These are phyloP conservation scores for Castanea crenata DNA, from an alignment of 306 rosid species.

Conservation along the genomic window DNA sequence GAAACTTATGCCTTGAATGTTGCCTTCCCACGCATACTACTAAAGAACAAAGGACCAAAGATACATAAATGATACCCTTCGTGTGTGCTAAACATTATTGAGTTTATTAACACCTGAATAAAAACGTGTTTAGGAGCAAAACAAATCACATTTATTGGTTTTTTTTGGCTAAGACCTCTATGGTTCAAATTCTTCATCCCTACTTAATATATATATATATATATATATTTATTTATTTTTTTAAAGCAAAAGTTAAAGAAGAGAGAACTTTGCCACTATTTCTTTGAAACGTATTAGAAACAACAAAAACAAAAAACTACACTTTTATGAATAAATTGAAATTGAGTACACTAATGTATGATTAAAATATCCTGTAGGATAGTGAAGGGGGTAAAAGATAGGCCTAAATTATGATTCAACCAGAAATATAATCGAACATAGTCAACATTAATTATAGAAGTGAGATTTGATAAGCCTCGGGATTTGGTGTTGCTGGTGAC, in stretches of 20 bases:
- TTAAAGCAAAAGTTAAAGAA: neutral
- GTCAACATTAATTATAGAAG: too few species aligned
- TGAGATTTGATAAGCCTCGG: too few species aligned
- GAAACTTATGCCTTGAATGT: constrained; percentile 52
- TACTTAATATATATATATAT: neutral
- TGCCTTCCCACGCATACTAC: constrained; percentile 34
- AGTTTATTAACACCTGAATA: neutral
- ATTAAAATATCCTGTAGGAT: too few species aligned
- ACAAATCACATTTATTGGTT: neutral
- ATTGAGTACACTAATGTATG: too few species aligned
- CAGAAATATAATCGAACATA: too few species aligned
- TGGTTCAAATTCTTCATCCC: too few species aligned
- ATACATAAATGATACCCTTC: neutral
- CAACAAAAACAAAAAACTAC: neutral
- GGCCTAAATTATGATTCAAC: too few species aligned
- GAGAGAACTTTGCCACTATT: neutral
- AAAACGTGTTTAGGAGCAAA: neutral
- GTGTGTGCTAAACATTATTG: neutral
- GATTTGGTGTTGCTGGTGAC: too few species aligned
- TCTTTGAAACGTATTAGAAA: neutral
- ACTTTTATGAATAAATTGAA: neutral
- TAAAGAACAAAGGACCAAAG: neutral
- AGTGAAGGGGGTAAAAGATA: too few species aligned
- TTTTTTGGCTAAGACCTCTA: neutral
- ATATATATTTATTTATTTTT: neutral